These are phyloP conservation scores for Boletus rubroflammeus DNA, from an alignment of 768 basidiomycete genomes.

Conservation along the genomic window DNA sequence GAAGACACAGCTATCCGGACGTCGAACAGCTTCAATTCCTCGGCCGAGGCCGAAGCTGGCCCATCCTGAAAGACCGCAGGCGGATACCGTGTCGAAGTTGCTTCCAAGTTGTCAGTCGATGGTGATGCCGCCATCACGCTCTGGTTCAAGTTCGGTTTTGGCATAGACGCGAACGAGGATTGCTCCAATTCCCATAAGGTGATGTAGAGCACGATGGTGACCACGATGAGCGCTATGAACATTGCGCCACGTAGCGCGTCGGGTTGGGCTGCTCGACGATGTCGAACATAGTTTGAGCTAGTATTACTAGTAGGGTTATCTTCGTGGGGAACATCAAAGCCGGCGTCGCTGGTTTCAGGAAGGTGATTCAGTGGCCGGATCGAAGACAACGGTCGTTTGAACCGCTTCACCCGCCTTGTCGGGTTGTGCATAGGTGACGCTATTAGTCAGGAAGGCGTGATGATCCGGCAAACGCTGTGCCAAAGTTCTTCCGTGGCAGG, in stretches of 20 bases:
- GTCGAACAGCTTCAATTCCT: background rate
- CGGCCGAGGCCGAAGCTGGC: background rate
- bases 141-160: background rate
- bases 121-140: background rate
- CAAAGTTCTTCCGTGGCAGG: background rate
- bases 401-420: constrained; percentile 18
- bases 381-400: constrained; percentile 1
- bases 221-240: constrained; percentile 15
- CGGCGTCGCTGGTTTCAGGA: background rate
- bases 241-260: constrained; percentile 12
- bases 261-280: background rate
- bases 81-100: background rate
- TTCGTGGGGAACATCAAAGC: background rate
- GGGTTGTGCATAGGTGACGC: constrained; percentile 13
- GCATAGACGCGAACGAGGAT: constrained; percentile 3
- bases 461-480: too few relatives aligned
- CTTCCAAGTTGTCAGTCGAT: background rate
- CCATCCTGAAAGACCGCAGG: background rate
- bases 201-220: constrained; percentile 24
- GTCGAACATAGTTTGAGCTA: constrained; percentile 1
- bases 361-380: background rate
- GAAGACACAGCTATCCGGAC: background rate
- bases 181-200: constrained; percentile 17
- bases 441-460: background rate
- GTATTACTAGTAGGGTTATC: background rate